Conservation (phyloP, 306 rosid species). For the Calophaca sinica region DNA sequence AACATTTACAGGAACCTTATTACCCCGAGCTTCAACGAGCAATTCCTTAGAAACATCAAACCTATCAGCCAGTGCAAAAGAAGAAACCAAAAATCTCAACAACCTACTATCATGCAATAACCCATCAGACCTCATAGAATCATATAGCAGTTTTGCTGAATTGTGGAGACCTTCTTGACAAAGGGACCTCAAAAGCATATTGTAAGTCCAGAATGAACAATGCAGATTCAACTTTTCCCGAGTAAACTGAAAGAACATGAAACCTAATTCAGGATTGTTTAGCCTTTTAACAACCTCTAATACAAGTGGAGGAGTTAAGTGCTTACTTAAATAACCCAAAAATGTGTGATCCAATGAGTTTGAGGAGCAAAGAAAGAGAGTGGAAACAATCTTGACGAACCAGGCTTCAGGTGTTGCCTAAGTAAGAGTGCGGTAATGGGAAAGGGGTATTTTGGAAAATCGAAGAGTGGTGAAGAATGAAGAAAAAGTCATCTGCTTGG, state of each 20-base stretch:
- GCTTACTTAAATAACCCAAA: constrained; percentile 56
- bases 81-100: constrained; percentile 65
- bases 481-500: no score
- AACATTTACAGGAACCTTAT: constrained; percentile 51
- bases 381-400: constrained; percentile 77
- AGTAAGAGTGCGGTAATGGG: constrained; percentile 1
- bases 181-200: constrained; percentile 72
- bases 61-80: constrained; percentile 64
- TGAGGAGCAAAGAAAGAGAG: constrained; percentile 67
- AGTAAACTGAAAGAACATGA: constrained; percentile 71
- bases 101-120: constrained; percentile 62
- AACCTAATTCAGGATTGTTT: constrained; percentile 62
- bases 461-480: no score
- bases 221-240: constrained; percentile 56
- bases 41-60: constrained; percentile 62
- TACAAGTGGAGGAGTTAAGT: constrained; percentile 65
- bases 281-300: constrained; percentile 77
- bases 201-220: constrained; percentile 65
- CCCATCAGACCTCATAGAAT: constrained; percentile 76
- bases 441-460: neutral
- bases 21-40: constrained; percentile 55
- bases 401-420: constrained; percentile 62
- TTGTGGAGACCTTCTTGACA: constrained; percentile 70
- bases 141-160: constrained; percentile 68
- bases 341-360: constrained; percentile 51